Conservation (phyloP, 1,284 basidiomycete species). For the Sporisorium iseilematis-ciliati region DNA sequence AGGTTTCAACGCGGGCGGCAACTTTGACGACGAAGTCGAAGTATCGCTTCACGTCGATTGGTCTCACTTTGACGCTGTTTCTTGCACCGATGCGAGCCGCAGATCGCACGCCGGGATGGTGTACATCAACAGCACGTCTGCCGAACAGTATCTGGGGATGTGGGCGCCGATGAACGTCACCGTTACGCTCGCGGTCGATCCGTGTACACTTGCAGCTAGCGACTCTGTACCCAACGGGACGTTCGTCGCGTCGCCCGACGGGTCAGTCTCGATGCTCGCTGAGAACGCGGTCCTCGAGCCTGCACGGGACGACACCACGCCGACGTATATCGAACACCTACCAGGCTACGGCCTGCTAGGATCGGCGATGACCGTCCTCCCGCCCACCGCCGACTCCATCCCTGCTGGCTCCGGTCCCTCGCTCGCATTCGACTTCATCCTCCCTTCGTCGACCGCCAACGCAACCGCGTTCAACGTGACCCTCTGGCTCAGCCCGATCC, state of each 20-base stretch:
- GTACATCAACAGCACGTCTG: conserved; percentile 32
- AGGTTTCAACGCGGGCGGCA: conserved; percentile 17
- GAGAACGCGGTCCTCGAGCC: conserved; percentile 15
- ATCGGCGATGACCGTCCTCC: conserved; percentile 35
- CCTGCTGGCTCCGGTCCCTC: conserved; percentile 18
- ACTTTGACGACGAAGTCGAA: conserved; percentile 38
- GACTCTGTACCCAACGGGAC: conserved; percentile 74
- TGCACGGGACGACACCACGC: conserved; percentile 72
- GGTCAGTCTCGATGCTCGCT: conserved; percentile 33
- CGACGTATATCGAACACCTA: conserved; percentile 75
- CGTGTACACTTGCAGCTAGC: conserved; percentile 75
- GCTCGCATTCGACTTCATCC: conserved; percentile 30
- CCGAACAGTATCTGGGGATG: conserved; percentile 27
- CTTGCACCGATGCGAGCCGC: conserved; percentile 12
- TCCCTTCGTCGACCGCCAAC: not conserved
- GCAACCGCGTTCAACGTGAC: conserved; percentile 28
- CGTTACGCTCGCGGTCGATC: conserved; percentile 24
- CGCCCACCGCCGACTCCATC: conserved; percentile 29
- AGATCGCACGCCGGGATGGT: conserved; percentile 22
- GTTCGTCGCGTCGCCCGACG: conserved; percentile 43
- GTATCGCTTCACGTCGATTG: conserved; percentile 23
- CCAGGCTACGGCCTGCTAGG: conserved; percentile 60
- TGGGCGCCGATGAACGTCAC: conserved; percentile 23
- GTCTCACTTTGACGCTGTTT: conserved; percentile 6
- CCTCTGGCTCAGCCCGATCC: conserved; percentile 24